These are phyloP conservation scores for Yarrowia keelungensis DNA, from an alignment of 805 yeast genomes.

Conservation along the genomic window DNA sequence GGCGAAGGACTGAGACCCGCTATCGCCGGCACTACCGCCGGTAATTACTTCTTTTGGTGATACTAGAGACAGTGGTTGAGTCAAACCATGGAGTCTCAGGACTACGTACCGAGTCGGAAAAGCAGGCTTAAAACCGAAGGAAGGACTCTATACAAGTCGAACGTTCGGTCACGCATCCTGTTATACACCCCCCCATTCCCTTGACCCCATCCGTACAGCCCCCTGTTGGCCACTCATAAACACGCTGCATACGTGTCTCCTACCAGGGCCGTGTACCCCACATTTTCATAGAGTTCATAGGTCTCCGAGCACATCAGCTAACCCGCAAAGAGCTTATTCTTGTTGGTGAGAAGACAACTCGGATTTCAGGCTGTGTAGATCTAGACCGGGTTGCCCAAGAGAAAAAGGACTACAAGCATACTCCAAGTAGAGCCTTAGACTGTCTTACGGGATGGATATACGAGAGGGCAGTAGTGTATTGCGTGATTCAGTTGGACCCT, in stretches of 20 bases:
- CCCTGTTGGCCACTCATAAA: background rate
- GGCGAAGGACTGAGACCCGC: too few species aligned
- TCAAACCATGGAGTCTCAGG: too few species aligned
- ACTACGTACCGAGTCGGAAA: too few species aligned
- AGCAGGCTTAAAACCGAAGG: too few species aligned
- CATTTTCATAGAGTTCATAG: conserved; percentile 26
- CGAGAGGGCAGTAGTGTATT: background rate
- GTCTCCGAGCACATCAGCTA: conserved; percentile 20
- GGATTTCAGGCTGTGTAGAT: background rate
- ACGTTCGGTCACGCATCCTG: too few species aligned
- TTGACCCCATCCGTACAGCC: background rate
- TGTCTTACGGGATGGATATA: too few species aligned
- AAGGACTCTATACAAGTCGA: too few species aligned
- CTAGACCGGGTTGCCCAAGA: background rate
- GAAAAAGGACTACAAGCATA: background rate
- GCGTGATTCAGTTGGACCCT: background rate
- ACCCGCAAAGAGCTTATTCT: conserved; percentile 31
- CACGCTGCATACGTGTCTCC: conserved; percentile 11
- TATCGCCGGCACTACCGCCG: too few species aligned
- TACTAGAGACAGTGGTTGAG: too few species aligned
- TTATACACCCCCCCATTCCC: too few species aligned
- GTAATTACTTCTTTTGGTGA: too few species aligned
- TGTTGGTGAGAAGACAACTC: background rate
- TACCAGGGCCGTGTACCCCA: conserved; percentile 36
- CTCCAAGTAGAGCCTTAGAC: too few species aligned